phyloP scores from a whole-genome alignment of 2,329 filamentous ascomycete species.

The Colletotrichum noveboracense region DNA sequence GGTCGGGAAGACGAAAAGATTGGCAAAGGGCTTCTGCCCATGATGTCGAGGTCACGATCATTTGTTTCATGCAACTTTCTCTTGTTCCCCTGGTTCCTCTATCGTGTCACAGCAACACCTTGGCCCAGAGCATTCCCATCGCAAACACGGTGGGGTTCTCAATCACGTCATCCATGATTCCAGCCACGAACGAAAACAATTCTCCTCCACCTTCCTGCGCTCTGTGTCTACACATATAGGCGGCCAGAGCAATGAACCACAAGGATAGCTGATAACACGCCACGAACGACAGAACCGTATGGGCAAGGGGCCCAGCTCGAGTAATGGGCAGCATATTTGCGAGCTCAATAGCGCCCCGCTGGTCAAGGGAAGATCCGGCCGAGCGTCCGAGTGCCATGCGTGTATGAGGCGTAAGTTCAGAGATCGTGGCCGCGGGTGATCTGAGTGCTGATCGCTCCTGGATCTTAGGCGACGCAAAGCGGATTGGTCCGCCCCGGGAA shows the following conservation, averaged over 20 bases:
- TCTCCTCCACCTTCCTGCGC: not conserved
- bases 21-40: not conserved
- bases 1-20: not conserved
- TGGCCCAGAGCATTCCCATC: not conserved
- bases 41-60: not conserved
- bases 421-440: not conserved
- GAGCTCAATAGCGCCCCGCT: not conserved
- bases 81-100: not conserved
- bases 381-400: not conserved
- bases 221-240: not conserved
- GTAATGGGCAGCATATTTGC: not conserved
- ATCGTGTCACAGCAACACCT: not conserved
- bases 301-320: not conserved
- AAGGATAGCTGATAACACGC: not conserved
- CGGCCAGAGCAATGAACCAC: not conserved
- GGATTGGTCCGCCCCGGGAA: not conserved
- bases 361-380: not conserved
- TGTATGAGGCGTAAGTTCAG: not conserved
- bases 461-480: not conserved
- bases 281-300: not conserved
- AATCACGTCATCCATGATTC: not conserved
- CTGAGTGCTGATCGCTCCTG: not conserved
- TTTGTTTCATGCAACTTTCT: not conserved
- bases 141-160: not conserved
- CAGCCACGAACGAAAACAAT: not conserved